Evolutionary conservation across 2,329 filamentous ascomycete species (phyloP), one percentile per base, ranked within the genome.

Genomic region (Ophiostoma populinum): DNA sequence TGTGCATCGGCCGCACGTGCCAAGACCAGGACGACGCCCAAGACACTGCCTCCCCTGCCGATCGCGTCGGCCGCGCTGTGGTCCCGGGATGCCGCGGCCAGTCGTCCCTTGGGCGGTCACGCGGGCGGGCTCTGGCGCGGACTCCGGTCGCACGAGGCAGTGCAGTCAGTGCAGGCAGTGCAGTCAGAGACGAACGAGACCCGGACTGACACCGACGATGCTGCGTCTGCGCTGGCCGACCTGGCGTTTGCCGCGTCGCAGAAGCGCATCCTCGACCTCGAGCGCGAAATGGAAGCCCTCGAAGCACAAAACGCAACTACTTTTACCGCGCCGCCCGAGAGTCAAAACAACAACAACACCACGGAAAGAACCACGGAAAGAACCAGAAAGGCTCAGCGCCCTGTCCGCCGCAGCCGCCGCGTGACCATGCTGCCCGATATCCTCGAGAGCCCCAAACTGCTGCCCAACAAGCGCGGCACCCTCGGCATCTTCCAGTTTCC

Each of bases 401-500:
- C 71, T 11, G 62, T 63, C 11, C 58, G 70, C 28, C 63, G 59
- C 36, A 68, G 55, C 47, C 69, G 57, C 50, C 64, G 70, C 27
- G 53, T 72, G n/a, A 72, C 69, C 7, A 48, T 63, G 30, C 59
- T 77, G 5, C 69, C 72, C 11, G 72, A 76, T 47, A 76, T 76
- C 40, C 47, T 73, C 22, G 72, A 76, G 48, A 72, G 61, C 42
- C 72, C 72, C 4, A 54, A 67, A 46, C 70, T 70, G 24, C 54
- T 76, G 5, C 62, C 63, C 5, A 57, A 72, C 47, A 69, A 66
- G 51, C 59, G 63, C 27, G 68, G 61, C 10, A 74, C 69, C 9
- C 58, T 76, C 13, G 72, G 70, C 5, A 67, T 76, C 45, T 77
- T 74, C 54, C 67, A 73, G 45, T 75, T 75, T 43, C 69, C 72